Base-by-base conservation (phyloP, 139 green algal genomes). In the Ettlia oleoabundans region DNA sequence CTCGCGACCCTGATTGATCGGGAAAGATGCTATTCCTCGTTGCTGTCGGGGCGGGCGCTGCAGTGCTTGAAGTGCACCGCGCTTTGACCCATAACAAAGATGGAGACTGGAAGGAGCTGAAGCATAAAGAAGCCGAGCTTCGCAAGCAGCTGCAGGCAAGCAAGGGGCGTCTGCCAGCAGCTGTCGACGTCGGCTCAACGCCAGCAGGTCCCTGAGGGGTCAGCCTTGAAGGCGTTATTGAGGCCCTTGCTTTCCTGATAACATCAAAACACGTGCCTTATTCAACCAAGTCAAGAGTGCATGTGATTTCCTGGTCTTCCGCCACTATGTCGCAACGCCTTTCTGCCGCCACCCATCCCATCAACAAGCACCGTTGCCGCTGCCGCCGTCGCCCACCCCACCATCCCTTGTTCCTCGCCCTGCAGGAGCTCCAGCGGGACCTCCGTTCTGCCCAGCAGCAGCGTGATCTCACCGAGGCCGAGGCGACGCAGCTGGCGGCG, bases 31-130 rank as follows among this genome's bases (percentile, higher is more conserved):
- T 75, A 30, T 68, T 58, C 32, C 42, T 75, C 0, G 63, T 43
- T n/a, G 65, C 71, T 8, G 13, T 89, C 5, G 85, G 79, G 4
- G 85, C 55, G 18, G 55, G 85, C 30, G 80, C 79, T 55, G 85
- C 76, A 9, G 73, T 85, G 37, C 47, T 82, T 19, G 84, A 88
- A 72, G 70, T 86, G 55, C 84, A 88, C 73, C 38, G 84, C 15
- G 84, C 84, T 2, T 32, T 86, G 30, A 41, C 65, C 42, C 41
- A 82, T 40, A 41, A 32, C n/a, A n/a, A n/a, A 19, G 69, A 76
- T 70, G 78, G 77, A 37, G 78, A 82, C n/a, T 40, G 84, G 22
- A 65, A 66, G 21, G 53, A 64, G 24, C 71, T 88, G 41, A 67
- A 42, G 69, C 26, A 71, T 19, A 40, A 65, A 47, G 80, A 88